Evolutionary conservation across 208 protist species (phyloP).

Genomic region (Acanthamoeba lenticulata): DNA sequence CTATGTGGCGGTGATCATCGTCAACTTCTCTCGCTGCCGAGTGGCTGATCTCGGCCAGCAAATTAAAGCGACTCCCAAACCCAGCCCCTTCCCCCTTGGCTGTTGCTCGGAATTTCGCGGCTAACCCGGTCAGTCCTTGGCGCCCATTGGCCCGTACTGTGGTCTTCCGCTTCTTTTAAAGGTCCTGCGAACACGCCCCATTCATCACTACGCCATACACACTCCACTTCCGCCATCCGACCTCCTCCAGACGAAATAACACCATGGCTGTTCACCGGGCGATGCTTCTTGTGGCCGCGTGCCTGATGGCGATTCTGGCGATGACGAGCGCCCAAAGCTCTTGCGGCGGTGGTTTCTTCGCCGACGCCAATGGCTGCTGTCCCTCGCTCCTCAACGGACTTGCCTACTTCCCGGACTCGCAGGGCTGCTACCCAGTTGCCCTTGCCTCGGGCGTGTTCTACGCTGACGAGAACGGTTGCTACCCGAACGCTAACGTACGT

Average conservation of each 20-base stretch:
- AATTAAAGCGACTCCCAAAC: too few relatives aligned
- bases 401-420: neutral
- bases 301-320: neutral
- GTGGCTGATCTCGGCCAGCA: too few relatives aligned
- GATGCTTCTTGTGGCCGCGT: neutral
- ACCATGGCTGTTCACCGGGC: neutral
- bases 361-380: constrained; percentile 9
- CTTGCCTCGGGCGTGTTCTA: neutral
- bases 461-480: neutral
- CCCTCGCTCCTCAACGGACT: neutral
- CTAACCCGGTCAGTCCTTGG: neutral
- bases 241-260: neutral
- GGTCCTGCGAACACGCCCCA: neutral
- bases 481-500: constrained; percentile 3
- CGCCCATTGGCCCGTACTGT: neutral
- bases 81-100: neutral
- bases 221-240: neutral
- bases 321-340: neutral
- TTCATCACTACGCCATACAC: neutral
- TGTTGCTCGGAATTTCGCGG: neutral
- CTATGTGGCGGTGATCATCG: too few relatives aligned
- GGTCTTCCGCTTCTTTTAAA: neutral
- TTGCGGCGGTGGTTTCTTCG: neutral
- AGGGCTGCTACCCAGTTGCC: neutral
- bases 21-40: too few relatives aligned